Base-by-base conservation (phyloP, 2,329 filamentous ascomycete genomes). In the Amylocarpus encephaloides region DNA sequence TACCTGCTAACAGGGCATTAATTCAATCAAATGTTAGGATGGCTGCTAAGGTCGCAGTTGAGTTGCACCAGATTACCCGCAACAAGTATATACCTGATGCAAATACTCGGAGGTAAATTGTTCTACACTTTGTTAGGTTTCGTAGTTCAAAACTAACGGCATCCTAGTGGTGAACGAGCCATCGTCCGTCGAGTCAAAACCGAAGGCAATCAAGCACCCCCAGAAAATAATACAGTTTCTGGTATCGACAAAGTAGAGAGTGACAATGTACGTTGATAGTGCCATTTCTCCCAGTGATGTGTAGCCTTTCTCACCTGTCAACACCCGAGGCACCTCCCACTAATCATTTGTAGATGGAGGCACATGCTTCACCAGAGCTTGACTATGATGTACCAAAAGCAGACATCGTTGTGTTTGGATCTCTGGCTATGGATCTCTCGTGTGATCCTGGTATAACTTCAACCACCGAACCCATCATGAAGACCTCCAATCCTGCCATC, bases 361-460 rank as follows among this genome's bases (percentile, higher is more conserved):
- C 22, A 26, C 22, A 26, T 4, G 7, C 22, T 7, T 26, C 22
- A 7, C 18, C 39, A 22, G 7, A 42, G 10, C 13, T 19, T 39
- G 16, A 12, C 34, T 13, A 36, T 36, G 34, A 10, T 16, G 12
- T 13, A 36, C 34, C 34, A 13, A 13, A 13, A 36, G 12, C 76
- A 46, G 83, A 91, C 57, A 77, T 96, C n/a, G 71, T 96, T 26
- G 88, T 96, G 39, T 88, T 90, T 46, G 92, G 91, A n/a, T 89
- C 89, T 11, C 79, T 97, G 29, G 92, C 92, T 13, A 76, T 95
- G 54, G 92, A 97, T 67, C 74, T 93, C 33, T 86, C 84, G 57
- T 96, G 92, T 72, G 86, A 96, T 66, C 93, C 85, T 57, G 19
- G 9, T 33, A 35, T 45, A 54, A 39, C 42, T 83, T 34, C 79